Conservation (phyloP, 2,329 filamentous ascomycete species). For the Colletotrichum trifolii region DNA sequence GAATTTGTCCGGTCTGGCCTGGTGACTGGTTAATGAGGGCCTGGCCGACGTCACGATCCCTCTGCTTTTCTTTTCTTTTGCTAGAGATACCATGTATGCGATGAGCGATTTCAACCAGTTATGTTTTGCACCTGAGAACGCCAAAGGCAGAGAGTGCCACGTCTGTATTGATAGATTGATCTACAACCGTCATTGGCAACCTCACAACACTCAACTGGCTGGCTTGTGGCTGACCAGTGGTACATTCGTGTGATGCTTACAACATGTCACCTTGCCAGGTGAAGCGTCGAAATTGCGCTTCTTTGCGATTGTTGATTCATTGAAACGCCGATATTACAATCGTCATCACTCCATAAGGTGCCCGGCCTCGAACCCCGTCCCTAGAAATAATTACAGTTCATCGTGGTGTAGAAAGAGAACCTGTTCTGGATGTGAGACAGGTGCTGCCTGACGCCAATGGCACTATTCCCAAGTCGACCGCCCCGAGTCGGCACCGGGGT, state of each 20-base stretch:
- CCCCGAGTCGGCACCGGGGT: conserved; percentile 7
- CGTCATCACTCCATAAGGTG: too few relatives aligned
- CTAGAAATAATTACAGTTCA: neutral
- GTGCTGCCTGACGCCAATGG: too few relatives aligned
- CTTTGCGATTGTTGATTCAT: too few relatives aligned
- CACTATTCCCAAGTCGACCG: neutral
- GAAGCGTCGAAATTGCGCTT: too few relatives aligned
- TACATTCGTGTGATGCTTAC: too few relatives aligned
- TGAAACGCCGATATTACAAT: too few relatives aligned
- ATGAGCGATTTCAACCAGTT: neutral
- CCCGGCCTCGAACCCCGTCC: neutral
- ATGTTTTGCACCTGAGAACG: neutral
- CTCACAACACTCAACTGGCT: too few relatives aligned
- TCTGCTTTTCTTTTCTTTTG: conserved; percentile 4
- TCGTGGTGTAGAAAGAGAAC: neutral
- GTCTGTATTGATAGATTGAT: too few relatives aligned
- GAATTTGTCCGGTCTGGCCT: conserved; percentile 7
- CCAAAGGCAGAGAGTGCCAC: too few relatives aligned
- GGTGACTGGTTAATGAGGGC: conserved; percentile 18
- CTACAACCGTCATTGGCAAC: too few relatives aligned
- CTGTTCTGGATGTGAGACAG: neutral
- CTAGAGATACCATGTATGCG: conserved; percentile 29
- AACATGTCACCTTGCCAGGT: too few relatives aligned
- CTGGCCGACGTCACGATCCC: conserved; percentile 14
- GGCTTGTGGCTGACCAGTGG: too few relatives aligned